Evolutionary conservation across 257 asterid species (phyloP), one percentile per base, ranked within the genome.

Genomic region (Penstemon eatonii): DNA sequence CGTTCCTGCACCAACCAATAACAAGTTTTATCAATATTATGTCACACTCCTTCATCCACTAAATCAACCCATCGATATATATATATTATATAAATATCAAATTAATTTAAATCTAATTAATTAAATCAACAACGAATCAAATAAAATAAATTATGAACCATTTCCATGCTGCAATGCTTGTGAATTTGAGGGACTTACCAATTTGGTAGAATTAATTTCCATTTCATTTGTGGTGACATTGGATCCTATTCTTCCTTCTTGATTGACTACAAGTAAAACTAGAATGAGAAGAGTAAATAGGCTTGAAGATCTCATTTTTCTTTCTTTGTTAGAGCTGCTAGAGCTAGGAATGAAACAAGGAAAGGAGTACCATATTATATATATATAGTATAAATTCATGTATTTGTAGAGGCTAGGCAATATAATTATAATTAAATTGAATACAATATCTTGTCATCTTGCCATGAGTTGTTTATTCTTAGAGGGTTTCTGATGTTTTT

Each of bases 261-360:
- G 41, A 67, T 38, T 62, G n/a, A 11, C 18, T 37, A 65, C 12
- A 5, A 70, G 55, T 56, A 75, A 37, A 65, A 4, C 9, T 15
- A 70, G 39, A 51, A 65, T 33, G 2, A 71, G 53, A 54, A 70
- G 41, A 52, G 54, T 13, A 70, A 36, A 39, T 13, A 75, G 11
- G 54, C 50, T 75, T 58, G 73, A 59, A 52, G 44, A 15, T 70
- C 64, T 75, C 80, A 75, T 69, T 33, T 53, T 62, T 39, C 11
- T 58, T 7, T 37, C 18, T 15, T 15, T 15, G 18, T 15, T 15
- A 15, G 18, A 15, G 18, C 18, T 15, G 38, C 2, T 25, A 25
- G 33, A 25, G 33, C 33, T 25, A 25, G 33, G 33, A 25, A 25
- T 1, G 12, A 5, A 49, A 3, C 4, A 49, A 49, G 53, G 18